Conservation (phyloP, 176 grass and related monocot genomes). For the Musa beccarii region DNA sequence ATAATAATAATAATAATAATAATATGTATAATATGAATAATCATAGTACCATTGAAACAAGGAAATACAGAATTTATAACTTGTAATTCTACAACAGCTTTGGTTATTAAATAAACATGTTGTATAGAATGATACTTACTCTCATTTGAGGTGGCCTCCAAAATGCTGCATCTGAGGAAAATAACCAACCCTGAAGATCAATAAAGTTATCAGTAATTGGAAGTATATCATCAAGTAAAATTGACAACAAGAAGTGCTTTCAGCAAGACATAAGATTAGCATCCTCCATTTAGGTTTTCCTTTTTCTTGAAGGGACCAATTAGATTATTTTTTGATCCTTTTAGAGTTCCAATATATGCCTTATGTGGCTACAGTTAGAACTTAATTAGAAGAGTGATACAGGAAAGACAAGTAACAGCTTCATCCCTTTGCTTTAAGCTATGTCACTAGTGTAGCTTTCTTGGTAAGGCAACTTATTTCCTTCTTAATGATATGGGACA, state of each 20-base stretch:
- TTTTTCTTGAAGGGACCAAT: too few relatives aligned
- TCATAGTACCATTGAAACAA: background rate
- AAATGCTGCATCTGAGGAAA: slow-evolving; percentile 67
- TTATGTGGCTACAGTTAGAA: too few relatives aligned
- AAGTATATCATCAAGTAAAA: background rate
- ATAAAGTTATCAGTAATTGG: background rate
- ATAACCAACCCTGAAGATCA: slow-evolving; percentile 83
- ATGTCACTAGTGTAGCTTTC: background rate
- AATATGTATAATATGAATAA: background rate
- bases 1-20: too few relatives aligned
- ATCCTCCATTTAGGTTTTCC: background rate
- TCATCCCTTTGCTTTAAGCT: background rate
- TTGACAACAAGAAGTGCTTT: background rate
- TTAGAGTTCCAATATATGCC: too few relatives aligned
- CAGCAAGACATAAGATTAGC: background rate
- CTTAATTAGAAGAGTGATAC: background rate
- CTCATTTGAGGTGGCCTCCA: slow-evolving; percentile 95
- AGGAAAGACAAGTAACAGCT: background rate
- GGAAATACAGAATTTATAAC: background rate
- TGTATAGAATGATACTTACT: slow-evolving; percentile 23
- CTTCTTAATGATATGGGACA: background rate
- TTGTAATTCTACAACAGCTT: background rate
- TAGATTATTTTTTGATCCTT: too few relatives aligned
- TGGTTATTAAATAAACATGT: background rate
- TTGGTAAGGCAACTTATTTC: background rate